These are phyloP conservation scores for Eucalyptus curtisii DNA, from an alignment of 345 rosid genomes.

Conservation along the genomic window DNA sequence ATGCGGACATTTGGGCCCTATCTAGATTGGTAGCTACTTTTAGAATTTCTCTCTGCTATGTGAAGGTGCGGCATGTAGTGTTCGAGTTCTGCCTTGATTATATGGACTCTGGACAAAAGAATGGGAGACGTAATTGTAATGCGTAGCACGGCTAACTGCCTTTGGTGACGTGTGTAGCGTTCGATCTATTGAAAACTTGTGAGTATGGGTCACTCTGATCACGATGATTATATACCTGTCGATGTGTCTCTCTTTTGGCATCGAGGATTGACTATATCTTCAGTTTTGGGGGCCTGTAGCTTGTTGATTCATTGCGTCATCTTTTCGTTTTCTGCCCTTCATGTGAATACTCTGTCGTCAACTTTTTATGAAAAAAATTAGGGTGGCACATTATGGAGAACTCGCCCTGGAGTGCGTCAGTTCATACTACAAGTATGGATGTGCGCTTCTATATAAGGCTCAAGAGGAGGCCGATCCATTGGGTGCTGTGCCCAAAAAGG, in stretches of 20 bases:
- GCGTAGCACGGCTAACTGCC: neutral
- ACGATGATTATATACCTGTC: neutral
- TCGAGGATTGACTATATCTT: neutral
- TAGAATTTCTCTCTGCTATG: neutral
- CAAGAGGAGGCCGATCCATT: conserved; percentile 91
- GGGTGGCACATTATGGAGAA: conserved; percentile 73
- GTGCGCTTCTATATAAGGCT: conserved; percentile 71
- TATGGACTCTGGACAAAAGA: neutral
- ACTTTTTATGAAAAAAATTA: neutral
- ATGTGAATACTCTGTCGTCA: neutral
- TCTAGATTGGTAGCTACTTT: neutral
- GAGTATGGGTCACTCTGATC: neutral
- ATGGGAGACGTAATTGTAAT: neutral
- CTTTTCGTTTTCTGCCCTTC: neutral
- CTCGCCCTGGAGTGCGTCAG: conserved; percentile 56
- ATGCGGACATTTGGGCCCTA: neutral
- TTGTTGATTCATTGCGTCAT: neutral
- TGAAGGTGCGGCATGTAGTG: neutral
- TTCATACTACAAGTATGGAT: conserved; percentile 75
- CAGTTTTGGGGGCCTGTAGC: neutral
- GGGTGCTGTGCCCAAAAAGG: conserved; percentile 65
- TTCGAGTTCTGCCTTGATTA: neutral
- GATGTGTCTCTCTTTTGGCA: neutral
- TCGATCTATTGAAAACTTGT: neutral
- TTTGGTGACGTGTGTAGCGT: neutral